Percentiles rank a stretch among this genome's conserved stretches.
These are phyloP conservation scores for Corymbia citriodora DNA, from an alignment of 441 rosid species.

Conservation along the genomic window DNA sequence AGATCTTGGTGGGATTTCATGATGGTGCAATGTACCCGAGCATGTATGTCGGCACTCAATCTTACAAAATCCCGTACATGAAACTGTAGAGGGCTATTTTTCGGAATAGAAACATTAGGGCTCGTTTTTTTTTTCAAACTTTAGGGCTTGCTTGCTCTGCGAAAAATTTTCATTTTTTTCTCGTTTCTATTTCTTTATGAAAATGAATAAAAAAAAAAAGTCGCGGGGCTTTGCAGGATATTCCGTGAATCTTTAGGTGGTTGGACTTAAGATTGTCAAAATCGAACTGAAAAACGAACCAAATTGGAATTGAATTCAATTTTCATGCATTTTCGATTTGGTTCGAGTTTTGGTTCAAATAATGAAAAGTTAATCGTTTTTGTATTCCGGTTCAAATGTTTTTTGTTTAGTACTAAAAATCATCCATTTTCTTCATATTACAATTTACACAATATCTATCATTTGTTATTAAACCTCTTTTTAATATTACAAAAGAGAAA, in stretches of 20 bases:
- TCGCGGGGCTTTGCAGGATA: not conserved
- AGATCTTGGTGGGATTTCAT: not conserved
- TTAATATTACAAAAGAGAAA: not conserved
- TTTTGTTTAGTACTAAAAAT: too few species aligned
- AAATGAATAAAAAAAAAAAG: too few species aligned
- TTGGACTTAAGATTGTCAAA: not conserved
- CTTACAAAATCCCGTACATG: not conserved
- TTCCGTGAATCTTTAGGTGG: not conserved
- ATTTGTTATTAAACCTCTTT: not conserved
- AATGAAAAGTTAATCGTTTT: not conserved
- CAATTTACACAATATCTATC: not conserved
- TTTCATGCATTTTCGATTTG: not conserved
- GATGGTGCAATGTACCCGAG: not conserved
- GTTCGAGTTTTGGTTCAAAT: accelerated
- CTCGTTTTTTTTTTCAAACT: not conserved
- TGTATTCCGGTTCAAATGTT: accelerated
- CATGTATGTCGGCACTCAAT: not conserved
- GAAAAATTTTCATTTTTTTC: not conserved
- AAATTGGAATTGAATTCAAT: accelerated
- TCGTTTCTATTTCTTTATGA: not conserved
- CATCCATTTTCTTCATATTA: too few species aligned
- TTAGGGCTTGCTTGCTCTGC: not conserved
- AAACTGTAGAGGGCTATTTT: not conserved
- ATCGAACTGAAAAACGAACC: not conserved
- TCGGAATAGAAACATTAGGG: not conserved